Evolutionary conservation across 1,284 basidiomycete species (phyloP).

Genomic region (Microbotryum scabiosae): DNA sequence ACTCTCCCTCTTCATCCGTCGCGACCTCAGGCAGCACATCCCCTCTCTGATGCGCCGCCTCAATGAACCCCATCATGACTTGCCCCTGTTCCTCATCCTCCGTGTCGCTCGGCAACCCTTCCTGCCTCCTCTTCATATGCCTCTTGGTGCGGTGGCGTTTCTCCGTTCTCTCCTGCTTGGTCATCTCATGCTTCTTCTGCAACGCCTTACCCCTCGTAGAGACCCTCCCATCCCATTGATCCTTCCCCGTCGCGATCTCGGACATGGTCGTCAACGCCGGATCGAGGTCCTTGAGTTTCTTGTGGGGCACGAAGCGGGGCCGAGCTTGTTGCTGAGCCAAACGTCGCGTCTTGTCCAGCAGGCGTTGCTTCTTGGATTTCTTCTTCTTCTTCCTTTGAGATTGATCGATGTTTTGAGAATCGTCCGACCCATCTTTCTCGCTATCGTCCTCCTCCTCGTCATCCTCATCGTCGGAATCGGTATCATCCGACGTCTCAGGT

Average conservation of each 20-base stretch:
- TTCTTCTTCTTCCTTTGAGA: conserved; percentile 3
- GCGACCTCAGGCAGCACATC: background rate
- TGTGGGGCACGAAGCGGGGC: conserved; percentile 1
- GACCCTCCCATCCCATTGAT: conserved; percentile 13
- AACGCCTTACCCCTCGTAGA: conserved; percentile 5
- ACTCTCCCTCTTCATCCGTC: too few species aligned
- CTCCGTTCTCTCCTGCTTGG: conserved; percentile 3
- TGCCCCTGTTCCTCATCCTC: background rate
- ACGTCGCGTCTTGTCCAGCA: background rate
- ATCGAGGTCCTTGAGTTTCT: conserved; percentile 11
- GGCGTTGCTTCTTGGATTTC: background rate
- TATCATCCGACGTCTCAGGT: too few species aligned
- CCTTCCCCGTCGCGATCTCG: conserved; percentile 12
- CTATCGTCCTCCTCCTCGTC: conserved; percentile 29
- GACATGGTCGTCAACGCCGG: conserved; percentile 22
- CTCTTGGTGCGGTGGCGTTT: conserved; percentile 1
- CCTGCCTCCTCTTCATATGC: conserved; percentile 10
- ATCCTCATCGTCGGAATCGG: background rate
- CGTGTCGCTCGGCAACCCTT: background rate
- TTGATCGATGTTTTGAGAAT: background rate
- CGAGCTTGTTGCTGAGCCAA: conserved; percentile 4
- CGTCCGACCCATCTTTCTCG: conserved; percentile 14
- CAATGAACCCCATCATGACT: too few species aligned
- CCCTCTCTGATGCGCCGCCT: background rate
- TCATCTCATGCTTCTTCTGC: background rate